Base-by-base conservation (phyloP, 83 land plant genomes). In the Thuja plicata region DNA sequence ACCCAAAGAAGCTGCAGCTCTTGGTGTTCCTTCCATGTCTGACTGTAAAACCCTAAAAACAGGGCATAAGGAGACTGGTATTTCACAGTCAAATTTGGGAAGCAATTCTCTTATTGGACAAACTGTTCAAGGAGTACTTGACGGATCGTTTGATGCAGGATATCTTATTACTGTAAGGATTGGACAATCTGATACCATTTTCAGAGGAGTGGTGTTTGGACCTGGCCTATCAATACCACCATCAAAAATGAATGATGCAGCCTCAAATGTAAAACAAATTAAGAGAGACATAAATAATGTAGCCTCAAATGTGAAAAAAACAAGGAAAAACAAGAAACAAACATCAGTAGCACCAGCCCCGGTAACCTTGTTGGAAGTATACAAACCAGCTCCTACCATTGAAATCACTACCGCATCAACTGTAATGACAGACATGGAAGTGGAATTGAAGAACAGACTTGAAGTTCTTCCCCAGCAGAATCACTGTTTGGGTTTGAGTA, bases 121-220 rank as follows among this genome's bases (percentile, higher is more conserved):
- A 41, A 60, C 88, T 62, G 82, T 87, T 6, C 82, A 62, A 34
- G 88, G 88, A 70, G 41, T 87, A 38, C 77, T 87, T 27, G 88
- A 87, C 19, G 88, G 88, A 87, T 87, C 77, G 24, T 87, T 87
- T 87, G 79, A 57, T 87, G 24, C 88, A 24, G 88, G 88, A 60
- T 87, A 87, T 62, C 71, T 87, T 30, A 60, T 87, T 87, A 87
- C 88, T 60, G 88, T 87, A 13, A 87, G 38, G 77, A 13, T 87
- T 62, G 88, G 88, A 38, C 80, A 35, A 60, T 43, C 81, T 24
- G 81, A 60, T 87, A 87, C 81, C 38, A 27, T 62, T 62, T 30
- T 87, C 16, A 87, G 77, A 70, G 88, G 88, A 38, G 43, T 57
- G 48, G 88, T 87, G 41, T 87, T 87, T 87, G 88, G 88, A 41